These are phyloP conservation scores for Rhodotorula sp. DNA, from an alignment of 1,284 basidiomycete species.

Conservation along the genomic window DNA sequence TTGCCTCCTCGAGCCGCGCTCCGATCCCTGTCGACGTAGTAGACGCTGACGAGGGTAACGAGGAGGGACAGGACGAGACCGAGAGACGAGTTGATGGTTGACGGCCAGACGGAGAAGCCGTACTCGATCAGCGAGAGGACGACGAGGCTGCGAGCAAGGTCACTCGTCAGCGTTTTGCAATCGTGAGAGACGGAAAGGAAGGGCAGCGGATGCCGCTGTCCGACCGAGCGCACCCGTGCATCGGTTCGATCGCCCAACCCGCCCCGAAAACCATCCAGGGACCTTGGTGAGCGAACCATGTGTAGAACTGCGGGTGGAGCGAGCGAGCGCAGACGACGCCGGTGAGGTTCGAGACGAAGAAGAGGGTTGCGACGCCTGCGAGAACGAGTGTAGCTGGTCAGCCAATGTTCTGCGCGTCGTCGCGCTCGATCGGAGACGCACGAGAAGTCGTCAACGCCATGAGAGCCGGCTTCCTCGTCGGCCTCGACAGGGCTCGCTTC, in stretches of 20 bases:
- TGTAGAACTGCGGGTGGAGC: conserved; percentile 97
- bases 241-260: conserved; percentile 36
- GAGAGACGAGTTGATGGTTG: conserved; percentile 68
- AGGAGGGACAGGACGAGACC: conserved; percentile 62
- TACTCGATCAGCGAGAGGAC: conserved; percentile 71
- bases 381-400: too few relatives aligned
- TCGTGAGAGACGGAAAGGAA: background rate
- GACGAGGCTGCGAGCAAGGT: conserved; percentile 55
- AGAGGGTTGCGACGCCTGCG: conserved; percentile 72
- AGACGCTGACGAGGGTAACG: conserved; percentile 54
- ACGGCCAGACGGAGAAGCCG: conserved; percentile 83
- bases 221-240: conserved; percentile 59
- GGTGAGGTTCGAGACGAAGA: conserved; percentile 89
- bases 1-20: background rate
- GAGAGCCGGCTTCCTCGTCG: conserved; percentile 43
- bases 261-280: conserved; percentile 49
- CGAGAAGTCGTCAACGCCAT: conserved; percentile 6
- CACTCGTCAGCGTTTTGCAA: background rate
- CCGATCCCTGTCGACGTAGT: conserved; percentile 4
- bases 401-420: too few relatives aligned
- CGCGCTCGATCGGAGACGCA: background rate
- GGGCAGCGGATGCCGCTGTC: background rate
- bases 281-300: conserved; percentile 76
- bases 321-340: conserved; percentile 92
- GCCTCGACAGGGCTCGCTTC: conserved; percentile 58